A percentile compares a stretch with the other conserved stretches of the same genome.
Conservation (phyloP, 441 rosid genomes). For the Adansonia rubrostipa region DNA sequence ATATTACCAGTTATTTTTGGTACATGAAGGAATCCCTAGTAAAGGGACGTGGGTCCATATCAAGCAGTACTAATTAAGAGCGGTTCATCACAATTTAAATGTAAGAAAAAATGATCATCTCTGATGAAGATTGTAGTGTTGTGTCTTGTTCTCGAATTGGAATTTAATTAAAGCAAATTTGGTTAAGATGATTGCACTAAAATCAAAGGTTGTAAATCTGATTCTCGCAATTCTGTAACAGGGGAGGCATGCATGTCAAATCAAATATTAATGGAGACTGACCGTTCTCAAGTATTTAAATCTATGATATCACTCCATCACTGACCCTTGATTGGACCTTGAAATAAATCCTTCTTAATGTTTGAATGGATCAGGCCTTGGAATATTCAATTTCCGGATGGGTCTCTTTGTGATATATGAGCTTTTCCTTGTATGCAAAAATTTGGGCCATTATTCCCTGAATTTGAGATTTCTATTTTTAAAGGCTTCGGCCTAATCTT, state of each 20-base stretch:
- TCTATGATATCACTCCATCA: too few species aligned
- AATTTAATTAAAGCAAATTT: too few species aligned
- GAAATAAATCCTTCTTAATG: too few species aligned
- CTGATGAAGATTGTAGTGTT: too few species aligned
- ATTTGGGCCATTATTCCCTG: neutral
- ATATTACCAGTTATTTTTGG: constrained; percentile 25
- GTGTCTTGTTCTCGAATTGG: too few species aligned
- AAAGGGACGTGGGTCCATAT: constrained; percentile 26
- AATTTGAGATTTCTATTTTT: neutral
- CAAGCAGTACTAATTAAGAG: neutral
- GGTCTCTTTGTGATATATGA: neutral
- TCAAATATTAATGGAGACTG: neutral
- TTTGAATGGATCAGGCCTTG: neutral
- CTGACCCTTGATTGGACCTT: neutral
- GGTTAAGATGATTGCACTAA: too few species aligned
- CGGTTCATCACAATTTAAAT: too few species aligned
- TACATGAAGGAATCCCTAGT: constrained; percentile 25
- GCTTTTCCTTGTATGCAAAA: neutral
- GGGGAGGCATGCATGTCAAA: neutral
- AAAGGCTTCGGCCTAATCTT: neutral
- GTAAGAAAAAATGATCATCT: too few species aligned
- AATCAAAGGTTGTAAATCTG: neutral
- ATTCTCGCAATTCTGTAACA: neutral
- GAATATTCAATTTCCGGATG: neutral
- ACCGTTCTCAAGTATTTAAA: neutral